Evolutionary conservation across 192 early-diverging fungal genomes (phyloP).

Genomic region (Entomortierella parvispora): DNA sequence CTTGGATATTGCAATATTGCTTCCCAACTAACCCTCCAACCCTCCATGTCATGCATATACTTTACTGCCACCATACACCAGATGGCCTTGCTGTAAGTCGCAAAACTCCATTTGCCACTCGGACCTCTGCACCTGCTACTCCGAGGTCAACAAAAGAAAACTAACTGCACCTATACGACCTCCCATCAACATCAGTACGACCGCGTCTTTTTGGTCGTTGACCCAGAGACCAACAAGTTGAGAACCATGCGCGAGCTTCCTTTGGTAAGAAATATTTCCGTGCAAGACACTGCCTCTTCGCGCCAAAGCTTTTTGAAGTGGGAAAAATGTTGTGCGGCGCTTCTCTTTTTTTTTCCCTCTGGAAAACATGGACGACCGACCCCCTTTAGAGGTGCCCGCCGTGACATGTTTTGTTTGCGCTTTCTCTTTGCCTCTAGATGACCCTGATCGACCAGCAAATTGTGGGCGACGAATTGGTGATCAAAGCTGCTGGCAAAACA

Average conservation of each 20-base stretch:
- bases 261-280: constrained; percentile 9
- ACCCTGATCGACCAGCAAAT: constrained; percentile 26
- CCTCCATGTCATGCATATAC: no score
- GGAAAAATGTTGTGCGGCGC: no score
- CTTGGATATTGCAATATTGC: neutral
- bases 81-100: no score
- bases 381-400: neutral
- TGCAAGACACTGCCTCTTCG: no score
- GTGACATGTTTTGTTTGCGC: neutral
- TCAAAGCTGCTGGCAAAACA: constrained; percentile 34
- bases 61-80: no score
- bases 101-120: no score
- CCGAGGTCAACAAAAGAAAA: neutral
- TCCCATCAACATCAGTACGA: constrained; percentile 33
- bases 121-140: neutral
- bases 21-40: no score
- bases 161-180: neutral
- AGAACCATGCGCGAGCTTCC: constrained; percentile 48
- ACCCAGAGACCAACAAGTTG: constrained; percentile 38
- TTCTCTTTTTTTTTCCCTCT: no score
- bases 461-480: constrained; percentile 28
- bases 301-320: neutral
- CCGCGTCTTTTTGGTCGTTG: constrained; percentile 56
- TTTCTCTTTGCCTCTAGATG: constrained; percentile 17
- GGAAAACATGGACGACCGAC: neutral